Evolutionary conservation across 495 filamentous ascomycete species (phyloP).

Genomic region (Lophiotrema nucula): DNA sequence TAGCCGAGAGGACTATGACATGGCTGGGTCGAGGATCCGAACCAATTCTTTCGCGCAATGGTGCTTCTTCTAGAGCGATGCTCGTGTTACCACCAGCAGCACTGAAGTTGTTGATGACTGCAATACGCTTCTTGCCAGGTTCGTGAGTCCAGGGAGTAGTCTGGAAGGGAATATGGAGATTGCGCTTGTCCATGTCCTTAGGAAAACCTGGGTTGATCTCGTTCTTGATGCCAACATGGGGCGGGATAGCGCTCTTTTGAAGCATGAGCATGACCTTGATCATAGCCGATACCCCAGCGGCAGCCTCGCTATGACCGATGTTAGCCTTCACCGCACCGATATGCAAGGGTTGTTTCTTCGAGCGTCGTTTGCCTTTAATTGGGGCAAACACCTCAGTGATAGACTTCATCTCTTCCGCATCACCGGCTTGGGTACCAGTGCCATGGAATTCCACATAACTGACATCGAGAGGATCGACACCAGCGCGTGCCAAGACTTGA

Average conservation of each 20-base stretch:
- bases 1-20: neutral
- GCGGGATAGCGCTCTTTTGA: constrained; percentile 20
- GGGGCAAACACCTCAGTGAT: constrained; percentile 37
- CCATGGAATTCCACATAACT: constrained; percentile 46
- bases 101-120: constrained; percentile 37
- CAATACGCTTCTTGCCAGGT: constrained; percentile 11
- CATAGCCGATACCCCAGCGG: constrained; percentile 39
- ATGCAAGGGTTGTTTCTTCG: constrained; percentile 19
- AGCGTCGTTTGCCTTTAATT: neutral
- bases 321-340: constrained; percentile 40
- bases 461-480: constrained; percentile 32
- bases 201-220: constrained; percentile 20
- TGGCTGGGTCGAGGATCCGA: neutral
- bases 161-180: neutral
- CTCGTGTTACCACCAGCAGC: constrained; percentile 37
- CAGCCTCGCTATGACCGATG: constrained; percentile 41
- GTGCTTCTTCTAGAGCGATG: constrained; percentile 46
- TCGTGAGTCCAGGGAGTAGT: neutral
- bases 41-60: too few species aligned
- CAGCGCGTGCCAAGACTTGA: constrained; percentile 22
- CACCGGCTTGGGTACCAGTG: constrained; percentile 46
- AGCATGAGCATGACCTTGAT: constrained; percentile 44
- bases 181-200: constrained; percentile 34
- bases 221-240: constrained; percentile 16
- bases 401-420: constrained; percentile 41